Evolutionary conservation across 2,329 filamentous ascomycete species (phyloP), one percentile per base, ranked within the genome.

Genomic region (Sporothrix humicola): DNA sequence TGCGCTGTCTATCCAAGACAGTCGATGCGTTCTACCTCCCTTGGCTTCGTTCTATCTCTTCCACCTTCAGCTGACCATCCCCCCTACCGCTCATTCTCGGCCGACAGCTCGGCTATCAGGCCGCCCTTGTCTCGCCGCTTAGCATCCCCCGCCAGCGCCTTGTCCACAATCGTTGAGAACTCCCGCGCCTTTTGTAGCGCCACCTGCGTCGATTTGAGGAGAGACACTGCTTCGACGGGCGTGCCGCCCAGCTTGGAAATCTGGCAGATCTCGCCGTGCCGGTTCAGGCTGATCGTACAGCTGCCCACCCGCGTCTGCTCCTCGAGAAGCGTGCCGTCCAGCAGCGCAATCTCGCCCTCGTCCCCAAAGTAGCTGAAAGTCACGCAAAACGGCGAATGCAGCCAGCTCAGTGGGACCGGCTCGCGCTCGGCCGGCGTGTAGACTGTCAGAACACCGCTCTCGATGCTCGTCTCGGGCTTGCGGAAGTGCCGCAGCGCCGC

Each of bases 401-500:
- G 88, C 85, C 97, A 93, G 78, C 93, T 94, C 75, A 99, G 86
- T 65, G 94, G 91, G 63, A 98, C 93, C 0, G 95, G 95, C 76
- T 97, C 95, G 76, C 96, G 88, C 84, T 99, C 95, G 13, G 92
- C 90, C 2, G 92, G 83, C 1, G 91, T 93, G 83, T 95, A 97
- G 59, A 98, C 89, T 1, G 92, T 97, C 76, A 98, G 88, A 44
- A 90, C 88, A 78, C 95, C 94, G 73, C 93, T 94, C 78, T 94
- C 91, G 48, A 98, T 93, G 77, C 91, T 91, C 6, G 95, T 93
- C 81, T 98, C 96, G 1, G 94, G 95, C 79, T 95, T 91, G 75
- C 93, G 89, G 83, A 97, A 99, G 83, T 98, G 95, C 75, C 93
- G 91, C 76, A 99, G 85, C 1, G 93, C 94, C 0, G 95, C 93